Percentiles rank a stretch among this genome's conserved stretches.
These are phyloP conservation scores for Saccharomycopsis sp. DNA, from an alignment of 805 yeast species.

Conservation along the genomic window DNA sequence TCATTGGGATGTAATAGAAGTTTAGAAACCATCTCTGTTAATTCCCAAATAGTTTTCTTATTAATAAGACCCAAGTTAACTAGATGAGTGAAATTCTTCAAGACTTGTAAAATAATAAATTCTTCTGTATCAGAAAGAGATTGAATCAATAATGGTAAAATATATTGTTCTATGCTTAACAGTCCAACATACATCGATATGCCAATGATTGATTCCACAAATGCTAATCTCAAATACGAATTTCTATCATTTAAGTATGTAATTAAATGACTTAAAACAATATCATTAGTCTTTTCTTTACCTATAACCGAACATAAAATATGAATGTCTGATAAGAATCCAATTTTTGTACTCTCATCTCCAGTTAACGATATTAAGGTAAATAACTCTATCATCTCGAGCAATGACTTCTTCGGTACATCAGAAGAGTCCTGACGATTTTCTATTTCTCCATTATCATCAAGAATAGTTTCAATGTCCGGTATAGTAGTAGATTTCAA, in stretches of 20 bases:
- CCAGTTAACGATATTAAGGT: constrained; percentile 63
- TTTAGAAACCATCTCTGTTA: constrained; percentile 39
- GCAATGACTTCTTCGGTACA: constrained; percentile 33
- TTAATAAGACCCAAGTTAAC: constrained; percentile 47
- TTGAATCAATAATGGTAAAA: constrained; percentile 76
- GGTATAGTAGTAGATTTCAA: constrained; percentile 24
- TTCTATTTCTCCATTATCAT: background rate
- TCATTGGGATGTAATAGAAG: constrained; percentile 78
- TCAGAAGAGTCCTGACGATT: too few relatives aligned
- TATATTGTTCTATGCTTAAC: constrained; percentile 74
- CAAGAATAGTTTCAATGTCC: background rate
- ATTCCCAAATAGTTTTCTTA: constrained; percentile 42
- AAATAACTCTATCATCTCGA: constrained; percentile 52
- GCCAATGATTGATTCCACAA: constrained; percentile 61
- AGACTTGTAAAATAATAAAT: constrained; percentile 60
- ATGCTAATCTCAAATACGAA: constrained; percentile 53
- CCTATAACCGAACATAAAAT: constrained; percentile 79
- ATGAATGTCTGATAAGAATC: constrained; percentile 60
- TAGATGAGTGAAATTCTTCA: constrained; percentile 47
- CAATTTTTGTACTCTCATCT: constrained; percentile 51
- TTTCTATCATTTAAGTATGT: constrained; percentile 81
- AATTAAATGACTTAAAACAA: constrained; percentile 80
- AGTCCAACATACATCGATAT: constrained; percentile 76
- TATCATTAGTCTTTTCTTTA: constrained; percentile 77
- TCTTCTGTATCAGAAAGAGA: constrained; percentile 80